Evolutionary conservation across 2,329 filamentous ascomycete genomes (phyloP), one percentile per base, ranked within the genome.

Genomic region (Rhinocladiella mackenziei): DNA sequence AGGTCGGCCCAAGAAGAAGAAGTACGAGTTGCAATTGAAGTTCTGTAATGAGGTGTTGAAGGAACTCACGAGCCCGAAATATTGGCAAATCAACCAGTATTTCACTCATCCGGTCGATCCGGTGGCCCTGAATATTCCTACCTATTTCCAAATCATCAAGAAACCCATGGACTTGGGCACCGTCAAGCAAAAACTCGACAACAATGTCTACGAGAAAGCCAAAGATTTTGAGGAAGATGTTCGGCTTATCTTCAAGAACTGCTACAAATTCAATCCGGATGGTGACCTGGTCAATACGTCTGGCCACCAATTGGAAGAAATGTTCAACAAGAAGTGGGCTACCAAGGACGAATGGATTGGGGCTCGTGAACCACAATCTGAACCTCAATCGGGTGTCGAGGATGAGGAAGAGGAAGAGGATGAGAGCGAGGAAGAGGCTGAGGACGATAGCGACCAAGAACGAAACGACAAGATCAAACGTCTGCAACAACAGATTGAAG

Each of bases 161-260:
- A 88, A 89, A 62, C 92, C 92, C 0, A 98, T 97, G 91, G 91
- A 98, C 63, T 73, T 96, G 37, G 74, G 77, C 11, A 95, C 87
- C n/a, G 84, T 95, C 60, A 74, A 78, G 25, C 74, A 75, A 30
- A 94, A 94, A 66, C 74, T 96, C 29, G 80, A 83, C 56, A 73
- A 74, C 9, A 88, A 89, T 18, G 79, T 88, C 43, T 97, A 97
- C 60, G 77, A 80, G 54, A 87, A 76, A 44, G 76, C 86, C 1
- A 89, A 88, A 63, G 89, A 96, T 33, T 88, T 97, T 57, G 85
- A 94, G 60, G 77, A 77, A 46, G 89, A 94, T 59, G 78, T 95
- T 42, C 77, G 81, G 36, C 77, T 89, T 44, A 89, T 97, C 55
- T 83, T 96, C 59, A 75, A 79, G 56, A 98, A 98, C 64, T 96